These are phyloP conservation scores for Podospora anserina DNA, from an alignment of 495 filamentous ascomycete species.

Conservation along the genomic window DNA sequence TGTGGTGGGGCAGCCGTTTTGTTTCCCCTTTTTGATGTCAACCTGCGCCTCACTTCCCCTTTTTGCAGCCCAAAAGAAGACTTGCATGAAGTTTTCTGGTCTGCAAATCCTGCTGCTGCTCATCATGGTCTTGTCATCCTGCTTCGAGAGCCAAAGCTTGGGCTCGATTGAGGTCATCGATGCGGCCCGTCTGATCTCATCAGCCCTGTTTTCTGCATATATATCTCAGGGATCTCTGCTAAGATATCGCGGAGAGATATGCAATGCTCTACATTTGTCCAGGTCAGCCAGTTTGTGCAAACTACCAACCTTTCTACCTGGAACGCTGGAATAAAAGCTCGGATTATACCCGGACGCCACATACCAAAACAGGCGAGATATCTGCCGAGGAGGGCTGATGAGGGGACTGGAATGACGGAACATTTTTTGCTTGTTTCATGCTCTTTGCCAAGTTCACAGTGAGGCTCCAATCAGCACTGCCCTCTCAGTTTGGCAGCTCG, in stretches of 20 bases:
- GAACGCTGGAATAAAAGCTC: not conserved
- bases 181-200: not conserved
- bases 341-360: slow-evolving; percentile 10
- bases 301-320: not conserved
- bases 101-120: not conserved
- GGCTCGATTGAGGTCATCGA: not conserved
- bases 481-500: not conserved
- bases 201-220: not conserved
- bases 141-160: not conserved
- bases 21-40: slow-evolving; percentile 3
- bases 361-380: not conserved
- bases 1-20: slow-evolving; percentile 6
- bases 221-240: not conserved
- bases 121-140: not conserved
- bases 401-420: slow-evolving; percentile 7
- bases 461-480: not conserved
- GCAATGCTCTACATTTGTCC: not conserved
- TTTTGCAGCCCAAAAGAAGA: not conserved
- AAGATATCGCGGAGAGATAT: not conserved
- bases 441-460: not conserved
- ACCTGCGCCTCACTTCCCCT: not conserved
- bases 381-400: slow-evolving; percentile 1
- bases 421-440: slow-evolving; percentile 13
- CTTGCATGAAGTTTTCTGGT: not conserved
- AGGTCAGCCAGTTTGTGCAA: not conserved